phyloP scores from a whole-genome alignment of 495 filamentous ascomycete species.

The Penicillium atrosanguineum region DNA sequence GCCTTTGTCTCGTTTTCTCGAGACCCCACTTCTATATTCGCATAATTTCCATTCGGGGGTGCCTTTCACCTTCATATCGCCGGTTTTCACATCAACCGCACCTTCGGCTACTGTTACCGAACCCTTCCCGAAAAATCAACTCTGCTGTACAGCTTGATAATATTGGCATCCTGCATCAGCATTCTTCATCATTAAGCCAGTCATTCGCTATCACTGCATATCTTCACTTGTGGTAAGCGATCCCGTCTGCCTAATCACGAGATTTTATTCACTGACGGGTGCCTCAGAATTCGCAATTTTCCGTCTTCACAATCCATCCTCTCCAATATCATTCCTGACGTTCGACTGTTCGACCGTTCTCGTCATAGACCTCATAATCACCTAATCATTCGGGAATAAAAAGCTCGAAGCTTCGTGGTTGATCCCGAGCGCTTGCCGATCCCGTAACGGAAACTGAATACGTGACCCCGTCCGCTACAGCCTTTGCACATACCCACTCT shows the following conservation, averaged over 20 bases:
- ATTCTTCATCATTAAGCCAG: slow-evolving; percentile 14
- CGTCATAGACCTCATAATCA: slow-evolving; percentile 33
- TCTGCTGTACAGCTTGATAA: slow-evolving; percentile 28
- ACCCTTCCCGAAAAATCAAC: background rate
- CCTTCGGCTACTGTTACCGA: slow-evolving; percentile 1
- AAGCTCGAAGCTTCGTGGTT: slow-evolving; percentile 30
- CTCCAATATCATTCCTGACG: slow-evolving; percentile 13
- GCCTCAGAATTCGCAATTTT: slow-evolving; percentile 18
- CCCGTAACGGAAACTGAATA: slow-evolving; percentile 11
- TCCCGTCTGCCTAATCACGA: background rate
- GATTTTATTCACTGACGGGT: slow-evolving; percentile 12
- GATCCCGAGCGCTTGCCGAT: slow-evolving; percentile 28
- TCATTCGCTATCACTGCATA: slow-evolving; percentile 17
- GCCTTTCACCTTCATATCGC: slow-evolving; percentile 1
- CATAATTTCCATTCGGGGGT: slow-evolving; percentile 18
- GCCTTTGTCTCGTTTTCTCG: slow-evolving; percentile 16
- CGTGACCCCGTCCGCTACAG: slow-evolving; percentile 16
- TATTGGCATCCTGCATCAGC: slow-evolving; percentile 9
- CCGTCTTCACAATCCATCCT: slow-evolving; percentile 9
- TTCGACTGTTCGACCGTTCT: slow-evolving; percentile 16
- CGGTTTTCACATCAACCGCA: slow-evolving; percentile 3
- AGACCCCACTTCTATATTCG: slow-evolving; percentile 11
- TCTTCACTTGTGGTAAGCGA: slow-evolving; percentile 25
- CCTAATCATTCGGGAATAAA: slow-evolving; percentile 33
- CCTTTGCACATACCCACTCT: slow-evolving; percentile 38